Evolutionary conservation across 2,329 filamentous ascomycete genomes (phyloP).

Genomic region (Monilinia vaccinii-corymbosi): DNA sequence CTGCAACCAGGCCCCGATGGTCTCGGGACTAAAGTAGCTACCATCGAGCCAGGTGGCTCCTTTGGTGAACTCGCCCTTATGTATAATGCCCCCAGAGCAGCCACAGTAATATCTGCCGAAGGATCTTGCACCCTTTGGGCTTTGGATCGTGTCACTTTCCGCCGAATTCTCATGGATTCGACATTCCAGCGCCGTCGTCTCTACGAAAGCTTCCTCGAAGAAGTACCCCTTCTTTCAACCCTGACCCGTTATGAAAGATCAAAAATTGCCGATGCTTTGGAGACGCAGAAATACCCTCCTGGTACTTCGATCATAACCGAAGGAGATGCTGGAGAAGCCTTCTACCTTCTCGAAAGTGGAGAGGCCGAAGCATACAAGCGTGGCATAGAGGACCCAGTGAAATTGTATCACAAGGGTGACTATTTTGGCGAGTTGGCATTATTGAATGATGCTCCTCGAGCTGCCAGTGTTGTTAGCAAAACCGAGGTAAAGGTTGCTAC

Average conservation of each 20-base stretch:
- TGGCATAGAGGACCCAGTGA: conserved; percentile 61
- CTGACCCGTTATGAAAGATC: conserved; percentile 88
- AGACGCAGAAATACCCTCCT: conserved; percentile 75
- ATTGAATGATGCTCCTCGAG: conserved; percentile 86
- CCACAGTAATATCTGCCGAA: conserved; percentile 81
- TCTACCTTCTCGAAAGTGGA: conserved; percentile 83
- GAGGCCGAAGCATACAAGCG: conserved; percentile 80
- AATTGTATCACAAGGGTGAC: conserved; percentile 80
- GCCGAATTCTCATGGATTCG: conserved; percentile 95
- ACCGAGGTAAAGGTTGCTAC: conserved; percentile 89
- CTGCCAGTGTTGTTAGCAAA: conserved; percentile 75
- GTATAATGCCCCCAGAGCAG: conserved; percentile 96
- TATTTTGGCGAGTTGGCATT: conserved; percentile 96
- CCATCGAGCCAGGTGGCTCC: conserved; percentile 78
- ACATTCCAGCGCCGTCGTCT: conserved; percentile 92
- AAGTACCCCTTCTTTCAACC: conserved; percentile 75
- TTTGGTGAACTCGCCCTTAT: conserved; percentile 96
- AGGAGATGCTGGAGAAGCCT: conserved; percentile 83
- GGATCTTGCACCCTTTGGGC: conserved; percentile 79
- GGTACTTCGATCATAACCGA: conserved; percentile 82
- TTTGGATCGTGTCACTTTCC: conserved; percentile 90
- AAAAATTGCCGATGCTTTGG: conserved; percentile 94
- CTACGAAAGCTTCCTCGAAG: conserved; percentile 94
- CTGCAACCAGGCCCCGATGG: conserved; percentile 75
- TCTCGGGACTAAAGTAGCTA: conserved; percentile 72